phyloP scores from a whole-genome alignment of 2,329 filamentous ascomycete species.

The Microsporum canis region DNA sequence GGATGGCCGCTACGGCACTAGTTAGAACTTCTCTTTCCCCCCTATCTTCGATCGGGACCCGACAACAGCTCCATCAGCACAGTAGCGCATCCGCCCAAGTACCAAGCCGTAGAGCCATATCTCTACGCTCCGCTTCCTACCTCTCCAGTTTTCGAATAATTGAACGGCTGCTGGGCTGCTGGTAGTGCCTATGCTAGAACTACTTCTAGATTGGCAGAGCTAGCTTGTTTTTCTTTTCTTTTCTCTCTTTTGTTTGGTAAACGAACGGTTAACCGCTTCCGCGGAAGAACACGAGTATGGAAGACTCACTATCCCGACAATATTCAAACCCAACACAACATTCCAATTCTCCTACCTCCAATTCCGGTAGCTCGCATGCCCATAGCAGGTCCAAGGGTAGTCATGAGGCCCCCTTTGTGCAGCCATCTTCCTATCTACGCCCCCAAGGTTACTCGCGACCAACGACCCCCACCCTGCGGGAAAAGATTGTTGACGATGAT shows the following conservation, averaged over 20 bases:
- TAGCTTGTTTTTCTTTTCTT: background rate
- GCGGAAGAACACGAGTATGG: constrained; percentile 17
- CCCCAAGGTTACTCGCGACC: constrained; percentile 29
- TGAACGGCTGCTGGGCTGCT: background rate
- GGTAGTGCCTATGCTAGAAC: background rate
- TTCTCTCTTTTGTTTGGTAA: background rate
- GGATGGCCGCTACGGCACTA: background rate
- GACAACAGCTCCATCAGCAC: background rate
- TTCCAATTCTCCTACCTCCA: constrained; percentile 8
- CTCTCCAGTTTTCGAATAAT: background rate
- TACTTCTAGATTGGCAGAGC: background rate
- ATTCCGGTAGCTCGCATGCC: constrained; percentile 12
- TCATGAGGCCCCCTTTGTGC: constrained; percentile 39
- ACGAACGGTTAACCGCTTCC: background rate
- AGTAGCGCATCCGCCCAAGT: background rate
- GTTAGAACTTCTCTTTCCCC: background rate
- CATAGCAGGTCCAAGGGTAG: constrained; percentile 16
- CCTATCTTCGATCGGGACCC: background rate
- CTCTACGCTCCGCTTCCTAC: background rate
- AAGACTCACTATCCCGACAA: constrained; percentile 18
- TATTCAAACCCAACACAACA: constrained; percentile 12
- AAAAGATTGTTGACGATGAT: constrained; percentile 39
- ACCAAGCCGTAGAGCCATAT: background rate
- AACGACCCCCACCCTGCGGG: constrained; percentile 30
- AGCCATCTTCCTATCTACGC: constrained; percentile 39